Evolutionary conservation across 2,329 filamentous ascomycete genomes (phyloP), one percentile per base, ranked within the genome.

Genomic region (Colletotrichum camelliae): DNA sequence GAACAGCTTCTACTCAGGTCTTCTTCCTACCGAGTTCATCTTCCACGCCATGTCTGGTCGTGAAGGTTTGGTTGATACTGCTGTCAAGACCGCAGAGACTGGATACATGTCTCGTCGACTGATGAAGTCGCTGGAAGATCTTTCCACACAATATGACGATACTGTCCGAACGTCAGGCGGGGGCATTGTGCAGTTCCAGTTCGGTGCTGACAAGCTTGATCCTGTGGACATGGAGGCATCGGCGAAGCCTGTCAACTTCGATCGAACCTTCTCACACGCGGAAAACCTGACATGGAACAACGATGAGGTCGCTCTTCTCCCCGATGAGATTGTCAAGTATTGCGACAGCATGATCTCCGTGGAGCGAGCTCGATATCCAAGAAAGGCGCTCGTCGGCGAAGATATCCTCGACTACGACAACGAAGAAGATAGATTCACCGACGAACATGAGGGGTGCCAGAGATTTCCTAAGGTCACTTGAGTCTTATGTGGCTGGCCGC

Each of bases 41-140:
- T 98, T 99, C 86, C 97, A 99, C 91, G 97, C 97, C 79, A 98
- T 98, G 87, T 98, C 96, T 81, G 97, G 97, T 80, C 94, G 97
- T 92, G 97, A 98, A 91, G 97, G 97, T 92, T 88, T 99, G 79
- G 96, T 99, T 81, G 97, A 99, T 91, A 99, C 97, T 3, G 97
- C 97, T 77, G 97, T 98, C 87, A 99, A 99, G 88, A 99, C 97
- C 69, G 97, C 97, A 69, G 97, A 99, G 85, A 99, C 97, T 13
- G 97, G 97, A 78, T 99, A 99, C 86, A 99, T 99, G 97, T 98
- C 96, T 77, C 93, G 97, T 86, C 93, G 97, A 79, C 85, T 99
- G 82, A 99, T 99, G 96, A 99, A 99, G 86, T 98, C 95, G 4
- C 87, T 99, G 65, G 97, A 99, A 83, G 97, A 99, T 88, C 87